Percentiles rank a stretch among this genome's conserved stretches.
Evolutionary conservation across 345 rosid genomes (phyloP).

Genomic region (Capsella bursapastoris): DNA sequence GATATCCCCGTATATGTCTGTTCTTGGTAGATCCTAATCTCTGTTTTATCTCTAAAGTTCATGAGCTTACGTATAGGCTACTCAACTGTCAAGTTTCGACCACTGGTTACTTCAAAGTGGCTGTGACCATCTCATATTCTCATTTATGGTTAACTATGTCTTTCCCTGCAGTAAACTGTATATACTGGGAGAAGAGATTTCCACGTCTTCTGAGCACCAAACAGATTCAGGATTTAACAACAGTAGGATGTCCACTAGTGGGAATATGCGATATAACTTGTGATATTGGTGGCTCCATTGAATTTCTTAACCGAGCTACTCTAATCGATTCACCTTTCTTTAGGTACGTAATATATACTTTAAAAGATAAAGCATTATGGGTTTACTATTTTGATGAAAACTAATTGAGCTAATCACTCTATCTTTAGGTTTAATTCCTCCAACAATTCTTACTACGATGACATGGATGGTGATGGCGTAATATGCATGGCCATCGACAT

Average conservation of each 20-base stretch:
- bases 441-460: slow-evolving; percentile 61
- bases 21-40: slow-evolving; percentile 64
- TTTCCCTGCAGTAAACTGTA: slow-evolving; percentile 76
- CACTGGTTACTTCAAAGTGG: no score
- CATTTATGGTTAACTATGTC: slow-evolving; percentile 15
- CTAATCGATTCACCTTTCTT: slow-evolving; percentile 82
- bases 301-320: slow-evolving; percentile 77
- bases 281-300: slow-evolving; percentile 84
- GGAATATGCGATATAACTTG: slow-evolving; percentile 93
- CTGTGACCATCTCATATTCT: slow-evolving; percentile 4
- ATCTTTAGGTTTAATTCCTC: slow-evolving; percentile 64
- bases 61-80: not conserved
- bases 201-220: slow-evolving; percentile 69
- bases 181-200: slow-evolving; percentile 96
- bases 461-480: slow-evolving; percentile 86
- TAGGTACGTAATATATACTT: slow-evolving; percentile 50
- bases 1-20: slow-evolving; percentile 78
- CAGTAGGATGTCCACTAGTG: slow-evolving; percentile 70
- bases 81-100: not conserved
- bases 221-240: slow-evolving; percentile 68
- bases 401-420: not conserved
- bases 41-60: slow-evolving; percentile 15
- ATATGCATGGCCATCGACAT: slow-evolving; percentile 81
- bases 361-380: not conserved
- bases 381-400: not conserved